phyloP scores from a whole-genome alignment of 2,329 filamentous ascomycete genomes.

The Didymella arachidicola region DNA sequence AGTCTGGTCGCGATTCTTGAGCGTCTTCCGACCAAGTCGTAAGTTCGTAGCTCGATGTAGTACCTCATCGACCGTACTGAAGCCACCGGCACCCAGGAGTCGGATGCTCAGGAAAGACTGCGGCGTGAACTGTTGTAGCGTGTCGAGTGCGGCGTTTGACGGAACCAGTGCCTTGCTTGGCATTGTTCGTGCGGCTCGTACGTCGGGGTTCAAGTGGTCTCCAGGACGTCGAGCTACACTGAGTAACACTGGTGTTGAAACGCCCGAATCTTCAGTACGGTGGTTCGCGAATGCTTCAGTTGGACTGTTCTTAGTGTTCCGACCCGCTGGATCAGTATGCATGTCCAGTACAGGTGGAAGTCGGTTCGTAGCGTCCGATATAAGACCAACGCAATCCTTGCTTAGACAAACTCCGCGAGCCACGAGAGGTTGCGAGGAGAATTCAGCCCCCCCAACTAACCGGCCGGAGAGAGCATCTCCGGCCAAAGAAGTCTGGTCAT shows the following conservation, averaged over 20 bases:
- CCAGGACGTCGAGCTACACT: background rate
- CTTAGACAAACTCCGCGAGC: constrained; percentile 20
- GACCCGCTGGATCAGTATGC: constrained; percentile 10
- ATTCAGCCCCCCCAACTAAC: constrained; percentile 18
- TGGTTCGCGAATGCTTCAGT: background rate
- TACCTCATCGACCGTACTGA: constrained; percentile 51
- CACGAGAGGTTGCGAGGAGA: constrained; percentile 21
- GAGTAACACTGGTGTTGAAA: background rate
- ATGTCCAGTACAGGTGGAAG: background rate
- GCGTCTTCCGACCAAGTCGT: constrained; percentile 47
- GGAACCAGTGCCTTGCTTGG: background rate
- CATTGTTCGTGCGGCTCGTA: background rate
- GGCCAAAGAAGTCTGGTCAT: constrained; percentile 41
- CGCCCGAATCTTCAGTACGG: background rate
- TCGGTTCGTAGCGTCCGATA: constrained; percentile 12
- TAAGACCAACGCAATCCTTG: constrained; percentile 11
- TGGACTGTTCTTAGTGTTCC: constrained; percentile 17
- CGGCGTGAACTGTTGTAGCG: constrained; percentile 20
- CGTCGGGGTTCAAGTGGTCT: background rate
- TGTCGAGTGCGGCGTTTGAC: constrained; percentile 14
- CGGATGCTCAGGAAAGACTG: constrained; percentile 47
- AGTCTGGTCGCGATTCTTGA: constrained; percentile 46
- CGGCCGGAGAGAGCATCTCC: constrained; percentile 44
- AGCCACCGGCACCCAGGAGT: constrained; percentile 48
- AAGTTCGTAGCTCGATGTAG: constrained; percentile 46